Evolutionary conservation across 345 rosid species (phyloP).

Genomic region (Hypericum perforatum): DNA sequence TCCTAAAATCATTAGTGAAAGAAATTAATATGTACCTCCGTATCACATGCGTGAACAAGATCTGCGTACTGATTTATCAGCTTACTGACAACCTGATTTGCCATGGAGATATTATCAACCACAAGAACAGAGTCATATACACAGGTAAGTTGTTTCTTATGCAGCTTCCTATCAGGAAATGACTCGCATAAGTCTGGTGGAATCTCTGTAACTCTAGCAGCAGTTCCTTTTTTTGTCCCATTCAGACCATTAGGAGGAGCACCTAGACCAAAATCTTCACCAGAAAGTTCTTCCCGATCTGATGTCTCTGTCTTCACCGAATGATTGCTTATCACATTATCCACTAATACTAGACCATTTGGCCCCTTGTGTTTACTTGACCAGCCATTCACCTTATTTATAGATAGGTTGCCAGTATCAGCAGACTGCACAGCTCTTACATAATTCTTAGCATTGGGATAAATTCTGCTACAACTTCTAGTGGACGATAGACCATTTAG

Average conservation of each 20-base stretch:
- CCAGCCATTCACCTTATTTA: constrained; percentile 13
- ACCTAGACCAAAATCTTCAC: too few relatives aligned
- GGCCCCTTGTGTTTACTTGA: constrained; percentile 3
- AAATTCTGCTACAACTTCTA: too few relatives aligned
- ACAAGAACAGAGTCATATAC: constrained; percentile 52
- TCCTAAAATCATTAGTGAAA: background rate
- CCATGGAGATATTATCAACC: constrained; percentile 51
- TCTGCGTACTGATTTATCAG: constrained; percentile 50
- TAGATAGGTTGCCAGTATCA: constrained; percentile 1
- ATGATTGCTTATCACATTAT: too few relatives aligned
- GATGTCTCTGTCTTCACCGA: too few relatives aligned
- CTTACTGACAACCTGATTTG: constrained; percentile 42
- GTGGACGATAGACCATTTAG: constrained; percentile 2
- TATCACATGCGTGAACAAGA: constrained; percentile 82
- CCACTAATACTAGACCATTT: background rate
- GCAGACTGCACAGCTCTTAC: background rate
- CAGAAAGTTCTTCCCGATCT: too few relatives aligned
- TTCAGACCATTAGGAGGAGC: too few relatives aligned
- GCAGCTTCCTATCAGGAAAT: constrained; percentile 5
- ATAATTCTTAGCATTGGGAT: too few relatives aligned
- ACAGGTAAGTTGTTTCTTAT: constrained; percentile 15
- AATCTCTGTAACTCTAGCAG: background rate
- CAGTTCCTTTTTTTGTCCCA: constrained; percentile 7
- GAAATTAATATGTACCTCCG: constrained; percentile 48
- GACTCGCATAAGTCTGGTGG: constrained; percentile 2